Percentiles rank a stretch among this genome's conserved stretches.
These are phyloP conservation scores for Pseudogymnoascus sp. DNA, from an alignment of 2,329 filamentous ascomycete genomes.

Conservation along the genomic window DNA sequence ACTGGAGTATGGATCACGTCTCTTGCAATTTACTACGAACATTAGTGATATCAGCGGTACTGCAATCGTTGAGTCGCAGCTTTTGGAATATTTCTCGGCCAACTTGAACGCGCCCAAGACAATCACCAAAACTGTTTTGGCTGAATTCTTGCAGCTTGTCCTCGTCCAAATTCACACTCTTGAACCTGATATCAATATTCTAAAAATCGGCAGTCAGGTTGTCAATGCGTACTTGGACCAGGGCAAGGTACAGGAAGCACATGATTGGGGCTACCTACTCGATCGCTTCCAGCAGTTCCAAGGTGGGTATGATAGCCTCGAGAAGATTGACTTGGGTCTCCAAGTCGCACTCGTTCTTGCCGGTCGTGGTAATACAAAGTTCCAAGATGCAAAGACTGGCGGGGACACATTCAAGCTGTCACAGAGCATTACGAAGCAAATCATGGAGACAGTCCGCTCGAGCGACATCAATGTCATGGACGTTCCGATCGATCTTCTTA, in stretches of 20 bases:
- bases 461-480: slow-evolving; percentile 37
- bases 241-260: slow-evolving; percentile 33
- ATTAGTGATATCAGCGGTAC: slow-evolving; percentile 11
- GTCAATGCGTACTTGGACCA: slow-evolving; percentile 23
- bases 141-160: slow-evolving; percentile 18
- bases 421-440: slow-evolving; percentile 32
- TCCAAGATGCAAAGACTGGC: slow-evolving; percentile 28
- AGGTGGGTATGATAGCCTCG: slow-evolving; percentile 33
- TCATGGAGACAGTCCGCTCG: slow-evolving; percentile 35
- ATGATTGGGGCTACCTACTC: slow-evolving; percentile 36
- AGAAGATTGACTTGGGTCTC: slow-evolving; percentile 37
- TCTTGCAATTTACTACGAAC: not conserved
- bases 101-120: slow-evolving; percentile 27
- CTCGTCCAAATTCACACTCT: slow-evolving; percentile 9
- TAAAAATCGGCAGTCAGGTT: not conserved
- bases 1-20: not conserved
- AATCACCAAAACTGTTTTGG: slow-evolving; percentile 23
- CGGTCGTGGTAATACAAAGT: slow-evolving; percentile 32
- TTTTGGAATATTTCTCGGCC: slow-evolving; percentile 30
- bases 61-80: slow-evolving; percentile 25
- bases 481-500: slow-evolving; percentile 37
- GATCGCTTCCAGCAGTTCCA: slow-evolving; percentile 37
- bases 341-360: slow-evolving; percentile 38
- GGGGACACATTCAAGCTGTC: slow-evolving; percentile 32
- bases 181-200: not conserved